A percentile compares a stretch with the other conserved stretches of the same genome.
Conservation (phyloP, 495 filamentous ascomycete genomes). For the Halenospora varia region DNA sequence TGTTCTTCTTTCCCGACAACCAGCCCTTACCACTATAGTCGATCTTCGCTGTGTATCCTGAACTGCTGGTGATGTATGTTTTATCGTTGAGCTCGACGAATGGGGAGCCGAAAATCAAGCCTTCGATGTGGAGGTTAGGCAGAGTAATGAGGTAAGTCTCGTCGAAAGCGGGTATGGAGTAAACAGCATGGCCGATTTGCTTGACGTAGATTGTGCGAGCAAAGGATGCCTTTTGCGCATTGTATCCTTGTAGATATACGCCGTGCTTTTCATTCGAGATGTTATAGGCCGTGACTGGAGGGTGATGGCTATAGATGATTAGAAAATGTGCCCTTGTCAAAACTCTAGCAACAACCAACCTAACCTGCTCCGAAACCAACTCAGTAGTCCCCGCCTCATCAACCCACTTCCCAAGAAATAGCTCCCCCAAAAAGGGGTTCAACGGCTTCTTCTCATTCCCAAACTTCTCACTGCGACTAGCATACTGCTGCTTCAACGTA, state of each 20-base stretch:
- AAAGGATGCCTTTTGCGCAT: slow-evolving; percentile 95
- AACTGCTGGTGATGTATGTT: slow-evolving; percentile 81
- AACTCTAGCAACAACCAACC: slow-evolving; percentile 36
- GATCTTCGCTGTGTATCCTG: slow-evolving; percentile 85
- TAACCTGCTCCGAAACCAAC: slow-evolving; percentile 76
- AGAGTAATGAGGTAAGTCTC: slow-evolving; percentile 91
- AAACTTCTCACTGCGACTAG: slow-evolving; percentile 70
- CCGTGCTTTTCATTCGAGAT: slow-evolving; percentile 85
- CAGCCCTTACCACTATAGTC: slow-evolving; percentile 94
- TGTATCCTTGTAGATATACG: slow-evolving; percentile 90
- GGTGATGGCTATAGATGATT: slow-evolving; percentile 96
- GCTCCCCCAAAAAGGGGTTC: slow-evolving; percentile 88
- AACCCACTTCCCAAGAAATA: slow-evolving; percentile 73
- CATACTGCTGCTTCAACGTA: slow-evolving; percentile 93
- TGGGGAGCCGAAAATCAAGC: slow-evolving; percentile 86
- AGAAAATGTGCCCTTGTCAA: slow-evolving; percentile 3
- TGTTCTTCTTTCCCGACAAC: slow-evolving; percentile 96
- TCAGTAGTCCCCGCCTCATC: slow-evolving; percentile 63
- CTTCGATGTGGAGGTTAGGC: slow-evolving; percentile 90
- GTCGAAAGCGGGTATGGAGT: slow-evolving; percentile 62
- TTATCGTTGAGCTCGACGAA: slow-evolving; percentile 88
- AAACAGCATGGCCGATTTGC: slow-evolving; percentile 91
- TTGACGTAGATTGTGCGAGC: slow-evolving; percentile 92
- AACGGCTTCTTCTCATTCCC: slow-evolving; percentile 98
- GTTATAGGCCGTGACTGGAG: slow-evolving; percentile 90